These are phyloP conservation scores for Monosporascus sp. DNA, from an alignment of 2,329 filamentous ascomycete species.

Conservation along the genomic window DNA sequence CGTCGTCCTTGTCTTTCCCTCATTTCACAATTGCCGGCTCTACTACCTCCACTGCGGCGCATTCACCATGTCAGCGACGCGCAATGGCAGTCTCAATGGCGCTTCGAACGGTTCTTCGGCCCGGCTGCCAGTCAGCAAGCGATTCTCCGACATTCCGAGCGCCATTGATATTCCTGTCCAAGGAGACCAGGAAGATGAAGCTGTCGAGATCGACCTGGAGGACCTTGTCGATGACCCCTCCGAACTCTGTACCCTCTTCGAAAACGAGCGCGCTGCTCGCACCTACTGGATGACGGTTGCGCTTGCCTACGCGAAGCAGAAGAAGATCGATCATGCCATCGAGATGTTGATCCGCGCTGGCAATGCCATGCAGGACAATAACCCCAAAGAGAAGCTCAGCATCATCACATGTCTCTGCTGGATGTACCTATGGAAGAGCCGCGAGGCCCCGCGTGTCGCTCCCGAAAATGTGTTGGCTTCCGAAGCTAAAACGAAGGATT, in stretches of 20 bases:
- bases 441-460: constrained; percentile 63
- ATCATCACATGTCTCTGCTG: constrained; percentile 82
- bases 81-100: constrained; percentile 41
- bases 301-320: constrained; percentile 92
- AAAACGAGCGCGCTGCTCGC: constrained; percentile 87
- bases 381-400: constrained; percentile 76
- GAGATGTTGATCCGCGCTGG: constrained; percentile 70
- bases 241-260: constrained; percentile 88
- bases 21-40: neutral
- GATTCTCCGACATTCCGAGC: constrained; percentile 60
- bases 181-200: constrained; percentile 60
- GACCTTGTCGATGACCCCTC: constrained; percentile 89
- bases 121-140: constrained; percentile 40
- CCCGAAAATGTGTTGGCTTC: constrained; percentile 59
- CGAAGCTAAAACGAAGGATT: constrained; percentile 85
- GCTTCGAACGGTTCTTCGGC: constrained; percentile 32
- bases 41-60: constrained; percentile 8
- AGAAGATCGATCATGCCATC: constrained; percentile 80
- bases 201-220: constrained; percentile 88
- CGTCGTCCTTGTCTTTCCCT: neutral
- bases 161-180: constrained; percentile 63
- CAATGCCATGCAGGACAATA: constrained; percentile 62
- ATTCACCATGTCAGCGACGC: constrained; percentile 34
- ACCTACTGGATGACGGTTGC: constrained; percentile 98
- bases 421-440: constrained; percentile 85